A percentile compares a stretch with the other conserved stretches of the same genome.
These are phyloP conservation scores for Clarkia xantiana DNA, from an alignment of 345 rosid genomes.

Conservation along the genomic window DNA sequence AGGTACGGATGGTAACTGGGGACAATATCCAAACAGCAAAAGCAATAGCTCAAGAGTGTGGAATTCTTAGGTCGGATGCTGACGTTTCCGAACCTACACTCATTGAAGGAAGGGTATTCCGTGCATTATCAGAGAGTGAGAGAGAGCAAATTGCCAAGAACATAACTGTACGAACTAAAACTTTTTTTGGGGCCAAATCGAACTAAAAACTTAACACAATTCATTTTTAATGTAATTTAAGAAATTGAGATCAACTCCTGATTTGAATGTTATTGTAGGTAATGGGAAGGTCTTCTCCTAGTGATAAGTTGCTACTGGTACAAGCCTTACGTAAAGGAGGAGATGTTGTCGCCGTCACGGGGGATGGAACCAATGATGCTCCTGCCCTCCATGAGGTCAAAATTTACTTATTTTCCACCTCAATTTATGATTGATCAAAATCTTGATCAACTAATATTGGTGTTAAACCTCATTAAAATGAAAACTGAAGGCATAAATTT, in stretches of 20 bases:
- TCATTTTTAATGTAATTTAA: background rate
- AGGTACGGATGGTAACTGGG: slow-evolving; percentile 99
- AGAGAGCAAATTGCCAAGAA: slow-evolving; percentile 64
- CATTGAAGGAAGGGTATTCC: slow-evolving; percentile 86
- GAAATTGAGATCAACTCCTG: background rate
- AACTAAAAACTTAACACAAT: no score
- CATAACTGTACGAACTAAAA: slow-evolving; percentile 45
- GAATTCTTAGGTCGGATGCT: slow-evolving; percentile 54
- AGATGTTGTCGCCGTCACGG: slow-evolving; percentile 98
- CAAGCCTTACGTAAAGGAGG: slow-evolving; percentile 88
- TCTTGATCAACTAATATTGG: no score
- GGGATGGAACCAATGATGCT: slow-evolving; percentile 99
- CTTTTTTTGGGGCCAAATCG: no score
- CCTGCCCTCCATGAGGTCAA: slow-evolving; percentile 97
- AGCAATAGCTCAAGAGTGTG: slow-evolving; percentile 94
- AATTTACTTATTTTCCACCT: background rate
- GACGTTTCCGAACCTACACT: slow-evolving; percentile 40
- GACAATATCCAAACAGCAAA: slow-evolving; percentile 94
- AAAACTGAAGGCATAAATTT: background rate
- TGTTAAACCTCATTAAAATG: no score
- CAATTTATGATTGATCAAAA: no score
- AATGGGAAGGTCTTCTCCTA: slow-evolving; percentile 94
- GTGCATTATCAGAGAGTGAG: slow-evolving; percentile 63
- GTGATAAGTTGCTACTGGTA: slow-evolving; percentile 89
- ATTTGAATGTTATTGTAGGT: slow-evolving; percentile 31